A percentile compares a stretch with the other conserved stretches of the same genome.
Conservation (phyloP, 352 stramenopile species). For the Globisporangium cylindrosporum region DNA sequence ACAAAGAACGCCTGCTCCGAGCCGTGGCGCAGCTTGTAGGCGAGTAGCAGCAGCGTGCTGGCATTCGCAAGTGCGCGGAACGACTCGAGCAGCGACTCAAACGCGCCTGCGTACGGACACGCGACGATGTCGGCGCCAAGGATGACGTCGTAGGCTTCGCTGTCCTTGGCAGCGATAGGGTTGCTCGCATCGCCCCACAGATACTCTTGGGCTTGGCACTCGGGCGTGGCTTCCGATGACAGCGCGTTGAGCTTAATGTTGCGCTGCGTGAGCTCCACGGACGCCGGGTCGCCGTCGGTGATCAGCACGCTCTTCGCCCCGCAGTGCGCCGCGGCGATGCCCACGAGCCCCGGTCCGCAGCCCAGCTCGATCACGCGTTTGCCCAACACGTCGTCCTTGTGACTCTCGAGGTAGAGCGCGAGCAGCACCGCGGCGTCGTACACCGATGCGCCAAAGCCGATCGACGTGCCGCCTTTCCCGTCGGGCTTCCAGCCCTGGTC, state of each 20-base stretch:
- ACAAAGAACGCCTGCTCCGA: slow-evolving; percentile 69
- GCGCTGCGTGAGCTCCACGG: slow-evolving; percentile 53
- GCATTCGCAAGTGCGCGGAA: slow-evolving; percentile 39
- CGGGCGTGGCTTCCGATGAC: slow-evolving; percentile 16
- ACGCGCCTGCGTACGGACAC: slow-evolving; percentile 72
- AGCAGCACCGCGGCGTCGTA: slow-evolving; percentile 80
- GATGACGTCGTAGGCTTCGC: slow-evolving; percentile 57
- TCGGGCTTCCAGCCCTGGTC: slow-evolving; percentile 78
- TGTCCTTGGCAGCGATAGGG: slow-evolving; percentile 20
- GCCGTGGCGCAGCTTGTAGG: slow-evolving; percentile 74
- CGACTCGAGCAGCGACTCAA: slow-evolving; percentile 56
- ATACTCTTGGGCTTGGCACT: slow-evolving; percentile 42
- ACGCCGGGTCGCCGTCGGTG: slow-evolving; percentile 73
- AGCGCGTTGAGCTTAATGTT: slow-evolving; percentile 54
- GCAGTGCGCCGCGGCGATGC: slow-evolving; percentile 58
- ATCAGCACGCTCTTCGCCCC: slow-evolving; percentile 43
- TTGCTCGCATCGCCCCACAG: slow-evolving; percentile 56
- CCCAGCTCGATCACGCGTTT: slow-evolving; percentile 74
- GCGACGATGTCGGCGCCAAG: slow-evolving; percentile 81
- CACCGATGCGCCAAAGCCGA: slow-evolving; percentile 80
- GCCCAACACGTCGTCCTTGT: slow-evolving; percentile 41
- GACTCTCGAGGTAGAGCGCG: slow-evolving; percentile 68
- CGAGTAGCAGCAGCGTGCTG: slow-evolving; percentile 56
- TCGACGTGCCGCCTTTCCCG: slow-evolving; percentile 59
- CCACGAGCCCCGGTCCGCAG: slow-evolving; percentile 69